Evolutionary conservation across 306 rosid genomes (phyloP), one percentile per base, ranked within the genome.

Genomic region (Prosopis cineraria): DNA sequence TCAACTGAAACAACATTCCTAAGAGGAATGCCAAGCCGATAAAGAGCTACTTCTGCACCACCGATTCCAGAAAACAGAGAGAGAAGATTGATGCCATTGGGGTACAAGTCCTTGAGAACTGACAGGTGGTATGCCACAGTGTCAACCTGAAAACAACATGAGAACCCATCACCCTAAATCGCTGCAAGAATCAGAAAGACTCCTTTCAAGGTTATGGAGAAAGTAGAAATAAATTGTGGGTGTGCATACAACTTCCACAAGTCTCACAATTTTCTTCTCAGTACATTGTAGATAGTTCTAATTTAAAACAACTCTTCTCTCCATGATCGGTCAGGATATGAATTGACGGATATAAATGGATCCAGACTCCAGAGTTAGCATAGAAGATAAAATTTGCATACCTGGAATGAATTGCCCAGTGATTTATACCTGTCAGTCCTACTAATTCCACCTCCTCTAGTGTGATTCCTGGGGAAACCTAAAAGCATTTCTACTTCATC

Each of bases 321-420:
- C 20, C 25, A 59, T 48, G 68, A 62, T 72, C n/a, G 16, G 39
- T 24, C 52, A 72, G 50, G 33, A 45, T 40, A 39, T 73, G 33
- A 56, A 24, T 27, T 4, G 11, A 17, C 53, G 33, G 52, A 58
- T 72, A 48, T 68, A 7, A 24, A 40, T 43, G 62, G 45, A 63
- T 71, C 39, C 33, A 52, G 39, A 41, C 53, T 71, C 39, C 33
- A 52, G 39, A 41, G 66, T 75, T 58, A 27, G 31, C 10, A 58
- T 17, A 40, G 31, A 20, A 67, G 72, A 48, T 17, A 79, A 73
- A 4, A 43, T 53, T 50, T 71, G 73, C 80, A 20, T 79, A 93
- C 99, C 98, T 95, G 99, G 78, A 96, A 96, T 19, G 99, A 96
- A 81, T 96, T 96, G 19, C 99, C 99, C 6, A 96, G 97, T 7